These are phyloP conservation scores for Monilinia vaccinii-corymbosi DNA, from an alignment of 2,329 filamentous ascomycete species.

Conservation along the genomic window DNA sequence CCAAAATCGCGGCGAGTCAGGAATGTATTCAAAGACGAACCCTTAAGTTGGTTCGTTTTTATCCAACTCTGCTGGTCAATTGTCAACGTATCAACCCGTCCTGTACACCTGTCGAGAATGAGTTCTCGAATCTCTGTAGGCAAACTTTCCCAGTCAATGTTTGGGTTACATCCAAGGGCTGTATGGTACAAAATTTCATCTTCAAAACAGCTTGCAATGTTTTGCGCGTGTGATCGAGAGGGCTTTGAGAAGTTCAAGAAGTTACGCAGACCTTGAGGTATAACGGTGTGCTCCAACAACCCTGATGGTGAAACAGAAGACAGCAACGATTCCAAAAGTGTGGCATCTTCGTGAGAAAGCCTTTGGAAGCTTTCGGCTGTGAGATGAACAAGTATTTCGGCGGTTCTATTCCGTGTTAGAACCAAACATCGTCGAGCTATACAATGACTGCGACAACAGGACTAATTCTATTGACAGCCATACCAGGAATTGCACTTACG, in stretches of 20 bases:
- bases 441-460: not conserved
- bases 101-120: slow-evolving; percentile 38
- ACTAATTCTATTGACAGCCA: not conserved
- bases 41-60: slow-evolving; percentile 16
- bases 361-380: not conserved
- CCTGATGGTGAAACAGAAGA: slow-evolving; percentile 6
- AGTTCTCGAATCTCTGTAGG: slow-evolving; percentile 37
- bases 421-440: not conserved
- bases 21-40: slow-evolving; percentile 16
- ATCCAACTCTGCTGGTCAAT: slow-evolving; percentile 19
- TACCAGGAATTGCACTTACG: slow-evolving; percentile 10
- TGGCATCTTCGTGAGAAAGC: slow-evolving; percentile 1
- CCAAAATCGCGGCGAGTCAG: slow-evolving; percentile 21
- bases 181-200: slow-evolving; percentile 36
- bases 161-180: slow-evolving; percentile 40
- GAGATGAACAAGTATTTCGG: slow-evolving; percentile 5
- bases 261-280: slow-evolving; percentile 4
- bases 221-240: not conserved
- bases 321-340: slow-evolving; percentile 3
- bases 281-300: slow-evolving; percentile 2
- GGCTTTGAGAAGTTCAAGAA: slow-evolving; percentile 2
- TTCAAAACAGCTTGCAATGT: slow-evolving; percentile 4
- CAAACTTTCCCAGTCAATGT: slow-evolving; percentile 42
- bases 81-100: slow-evolving; percentile 27
- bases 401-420: not conserved